Conservation (phyloP, 108 stramenopile genomes). For the Craspedostauros australis region DNA sequence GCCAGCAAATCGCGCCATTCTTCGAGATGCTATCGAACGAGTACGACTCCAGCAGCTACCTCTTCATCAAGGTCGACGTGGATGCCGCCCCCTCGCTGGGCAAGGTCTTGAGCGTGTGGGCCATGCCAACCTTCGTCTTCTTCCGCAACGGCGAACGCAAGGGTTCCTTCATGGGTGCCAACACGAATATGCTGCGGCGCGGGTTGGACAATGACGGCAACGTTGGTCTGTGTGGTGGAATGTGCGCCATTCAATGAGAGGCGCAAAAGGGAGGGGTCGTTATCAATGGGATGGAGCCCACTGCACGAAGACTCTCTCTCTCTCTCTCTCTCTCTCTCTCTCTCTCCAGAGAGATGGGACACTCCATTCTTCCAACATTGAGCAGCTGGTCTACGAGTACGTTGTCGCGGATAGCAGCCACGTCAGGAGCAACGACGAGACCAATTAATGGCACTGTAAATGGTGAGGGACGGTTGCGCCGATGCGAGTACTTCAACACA, state of each 20-base stretch:
- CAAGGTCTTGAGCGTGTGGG: conserved; percentile 22
- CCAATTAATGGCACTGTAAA: no score
- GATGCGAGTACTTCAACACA: no score
- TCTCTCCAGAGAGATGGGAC: no score
- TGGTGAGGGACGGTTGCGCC: no score
- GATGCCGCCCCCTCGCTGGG: conserved; percentile 34
- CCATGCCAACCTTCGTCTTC: conserved; percentile 57
- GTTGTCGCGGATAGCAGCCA: no score
- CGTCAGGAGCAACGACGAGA: no score
- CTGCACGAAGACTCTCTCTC: no score
- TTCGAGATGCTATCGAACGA: conserved; percentile 28
- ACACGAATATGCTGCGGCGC: conserved; percentile 9
- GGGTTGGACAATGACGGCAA: conserved; percentile 27
- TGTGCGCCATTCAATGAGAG: conserved; percentile 17
- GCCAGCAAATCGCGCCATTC: conserved; percentile 40
- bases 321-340: no score
- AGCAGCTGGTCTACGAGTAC: no score
- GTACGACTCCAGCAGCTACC: conserved; percentile 18
- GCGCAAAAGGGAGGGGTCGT: no score
- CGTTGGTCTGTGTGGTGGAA: conserved; percentile 21
- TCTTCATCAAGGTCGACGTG: conserved; percentile 54
- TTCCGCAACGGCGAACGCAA: conserved; percentile 25
- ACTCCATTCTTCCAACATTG: no score
- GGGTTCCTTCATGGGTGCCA: conserved; percentile 32
- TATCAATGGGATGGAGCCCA: no score